Evolutionary conservation across 352 stramenopile species (phyloP).

Genomic region (Globisporangium solare): DNA sequence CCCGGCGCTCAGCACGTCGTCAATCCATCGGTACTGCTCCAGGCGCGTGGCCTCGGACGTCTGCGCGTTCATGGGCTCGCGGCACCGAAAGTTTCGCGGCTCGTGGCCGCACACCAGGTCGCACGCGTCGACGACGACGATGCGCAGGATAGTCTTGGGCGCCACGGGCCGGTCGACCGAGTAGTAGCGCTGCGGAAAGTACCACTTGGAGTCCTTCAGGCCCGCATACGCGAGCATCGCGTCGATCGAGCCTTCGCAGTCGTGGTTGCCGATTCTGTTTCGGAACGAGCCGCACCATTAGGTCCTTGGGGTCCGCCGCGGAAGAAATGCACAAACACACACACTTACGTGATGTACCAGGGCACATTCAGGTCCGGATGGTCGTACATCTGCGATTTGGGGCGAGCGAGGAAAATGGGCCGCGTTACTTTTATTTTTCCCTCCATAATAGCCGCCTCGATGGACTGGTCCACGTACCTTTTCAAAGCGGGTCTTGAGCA

Average conservation of each 20-base stretch:
- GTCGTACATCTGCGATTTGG: conserved; percentile 62
- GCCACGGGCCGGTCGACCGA: conserved; percentile 70
- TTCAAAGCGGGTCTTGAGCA: conserved; percentile 71
- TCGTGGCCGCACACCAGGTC: conserved; percentile 81
- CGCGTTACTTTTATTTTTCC: conserved; percentile 1
- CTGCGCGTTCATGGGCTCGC: conserved; percentile 70
- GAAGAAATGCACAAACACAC: background rate
- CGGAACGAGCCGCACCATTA: no score
- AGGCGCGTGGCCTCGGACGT: conserved; percentile 50
- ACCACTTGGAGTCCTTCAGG: conserved; percentile 68
- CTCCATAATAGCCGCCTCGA: background rate
- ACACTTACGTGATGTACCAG: conserved; percentile 83
- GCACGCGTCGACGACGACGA: conserved; percentile 78
- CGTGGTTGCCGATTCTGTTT: conserved; percentile 80
- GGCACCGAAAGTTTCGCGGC: conserved; percentile 74
- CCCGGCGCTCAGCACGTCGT: conserved; percentile 44
- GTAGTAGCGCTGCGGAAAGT: conserved; percentile 80
- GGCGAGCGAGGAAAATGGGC: background rate
- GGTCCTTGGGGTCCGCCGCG: background rate
- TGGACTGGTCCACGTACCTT: conserved; percentile 29
- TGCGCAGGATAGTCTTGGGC: conserved; percentile 72
- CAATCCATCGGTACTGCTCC: conserved; percentile 77
- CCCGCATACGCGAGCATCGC: conserved; percentile 78
- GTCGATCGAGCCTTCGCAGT: conserved; percentile 81
- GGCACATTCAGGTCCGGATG: conserved; percentile 57